Evolutionary conservation across 306 rosid genomes (phyloP).

Genomic region (Cicer judaicum): DNA sequence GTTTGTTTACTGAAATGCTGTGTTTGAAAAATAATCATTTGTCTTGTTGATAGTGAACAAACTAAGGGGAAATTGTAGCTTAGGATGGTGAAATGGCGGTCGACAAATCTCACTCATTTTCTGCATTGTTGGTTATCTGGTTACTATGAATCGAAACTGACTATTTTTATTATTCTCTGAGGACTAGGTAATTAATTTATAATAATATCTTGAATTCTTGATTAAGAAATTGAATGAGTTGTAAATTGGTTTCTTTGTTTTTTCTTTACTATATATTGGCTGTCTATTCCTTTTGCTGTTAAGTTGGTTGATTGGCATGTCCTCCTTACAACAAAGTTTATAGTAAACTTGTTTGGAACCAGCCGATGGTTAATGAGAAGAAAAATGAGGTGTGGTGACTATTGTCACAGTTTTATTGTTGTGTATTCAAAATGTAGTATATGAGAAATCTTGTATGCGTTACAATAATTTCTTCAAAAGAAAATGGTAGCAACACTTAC

Average conservation of each 20-base stretch:
- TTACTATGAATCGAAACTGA: background rate
- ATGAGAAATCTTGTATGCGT: constrained; percentile 25
- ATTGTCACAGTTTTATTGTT: constrained; percentile 17
- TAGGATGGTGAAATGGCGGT: constrained; percentile 22
- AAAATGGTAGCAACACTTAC: background rate
- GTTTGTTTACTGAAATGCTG: constrained; percentile 14
- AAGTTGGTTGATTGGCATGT: constrained; percentile 32
- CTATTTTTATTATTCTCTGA: constrained; percentile 18
- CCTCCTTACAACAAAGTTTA: constrained; percentile 1
- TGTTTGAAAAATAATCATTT: constrained; percentile 15
- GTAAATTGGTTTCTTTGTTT: constrained; percentile 2
- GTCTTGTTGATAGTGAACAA: constrained; percentile 30
- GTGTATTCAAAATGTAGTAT: background rate
- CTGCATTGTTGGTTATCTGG: background rate
- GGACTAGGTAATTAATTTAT: constrained; percentile 28
- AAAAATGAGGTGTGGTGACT: constrained; percentile 4
- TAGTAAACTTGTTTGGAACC: constrained; percentile 22
- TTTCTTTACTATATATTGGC: constrained; percentile 6
- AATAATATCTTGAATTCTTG: background rate
- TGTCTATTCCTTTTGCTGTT: background rate
- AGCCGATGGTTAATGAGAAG: constrained; percentile 2
- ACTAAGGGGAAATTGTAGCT: constrained; percentile 27
- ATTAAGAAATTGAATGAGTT: background rate
- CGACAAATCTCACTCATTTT: constrained; percentile 24
- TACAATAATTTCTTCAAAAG: background rate